Evolutionary conservation across 2,329 filamentous ascomycete genomes (phyloP), one percentile per base, ranked within the genome.

Genomic region (Claviceps arundinis): DNA sequence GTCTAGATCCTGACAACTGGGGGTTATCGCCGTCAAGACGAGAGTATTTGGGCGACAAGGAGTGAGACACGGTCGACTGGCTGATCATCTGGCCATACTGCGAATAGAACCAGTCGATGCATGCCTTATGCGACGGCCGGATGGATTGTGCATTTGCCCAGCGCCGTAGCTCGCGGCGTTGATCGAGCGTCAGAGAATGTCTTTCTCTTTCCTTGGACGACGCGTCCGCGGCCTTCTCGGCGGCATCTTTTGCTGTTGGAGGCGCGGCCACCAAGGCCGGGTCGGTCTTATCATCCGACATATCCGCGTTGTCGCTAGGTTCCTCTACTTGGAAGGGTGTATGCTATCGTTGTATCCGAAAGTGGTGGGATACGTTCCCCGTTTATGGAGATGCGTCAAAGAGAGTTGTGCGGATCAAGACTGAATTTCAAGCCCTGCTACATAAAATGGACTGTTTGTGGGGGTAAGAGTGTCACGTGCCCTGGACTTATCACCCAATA

Each of bases 31-130:
- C 75, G 60, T 82, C 78, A 50, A 82, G 74, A 26, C 78, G 75
- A 40, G 77, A 78, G 59, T 82, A 82, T 59, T 81, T 81, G 47
- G 77, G 76, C 4, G 77, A 80, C 38, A 82, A 68, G 19, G 77
- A 81, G 62, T 82, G 78, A 47, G 77, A 81, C 44, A 82, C 79
- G 59, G 78, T 82, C 16, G 77, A 81, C 64, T 82, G 78, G 61
- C 76, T 80, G 60, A 82, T 81, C 58, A 73, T 73, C 62, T 80
- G 76, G 62, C 75, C 73, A 61, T 78, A 82, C 62, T 80, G 72
- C 52, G 63, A 62, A 57, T 70, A 73, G 66, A 81, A 82, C 78
- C 78, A 82, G 60, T 81, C 77, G 60, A 81, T 81, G 68, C 78
- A 81, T 37, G 75, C 72, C 64, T 79, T 79, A 64, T 82, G 78